These are phyloP conservation scores for Fibroporia radiculosa DNA, from an alignment of 768 basidiomycete species.

Conservation along the genomic window DNA sequence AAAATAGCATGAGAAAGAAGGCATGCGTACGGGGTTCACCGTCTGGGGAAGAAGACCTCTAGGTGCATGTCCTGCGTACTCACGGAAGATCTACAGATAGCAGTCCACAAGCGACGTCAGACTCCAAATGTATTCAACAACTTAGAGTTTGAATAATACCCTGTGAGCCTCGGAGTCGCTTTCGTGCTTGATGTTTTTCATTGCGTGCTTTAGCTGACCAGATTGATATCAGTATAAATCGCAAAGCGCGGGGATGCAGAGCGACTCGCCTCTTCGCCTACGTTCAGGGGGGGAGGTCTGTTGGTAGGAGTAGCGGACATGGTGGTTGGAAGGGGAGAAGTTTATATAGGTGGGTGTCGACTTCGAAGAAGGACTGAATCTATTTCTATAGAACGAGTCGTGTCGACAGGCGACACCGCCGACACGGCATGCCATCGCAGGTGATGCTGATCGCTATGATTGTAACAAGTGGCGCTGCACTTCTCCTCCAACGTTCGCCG, in stretches of 20 bases:
- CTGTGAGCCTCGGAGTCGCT: conserved; percentile 85
- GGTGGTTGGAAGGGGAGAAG: conserved; percentile 1
- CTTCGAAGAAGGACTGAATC: background rate
- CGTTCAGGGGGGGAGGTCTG: conserved; percentile 15
- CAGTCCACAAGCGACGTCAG: background rate
- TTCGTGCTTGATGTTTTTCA: conserved; percentile 65
- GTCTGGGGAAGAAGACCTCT: conserved; percentile 62
- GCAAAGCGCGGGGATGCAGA: background rate
- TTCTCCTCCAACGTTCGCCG: no score
- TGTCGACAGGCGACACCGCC: no score
- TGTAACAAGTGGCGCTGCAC: no score
- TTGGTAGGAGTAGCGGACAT: conserved; percentile 18
- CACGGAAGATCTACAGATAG: conserved; percentile 58
- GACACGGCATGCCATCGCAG: no score
- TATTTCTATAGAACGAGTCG: background rate
- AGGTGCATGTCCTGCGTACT: conserved; percentile 60
- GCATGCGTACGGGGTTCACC: conserved; percentile 52
- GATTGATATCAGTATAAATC: background rate
- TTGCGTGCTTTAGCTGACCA: conserved; percentile 58
- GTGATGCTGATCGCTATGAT: no score
- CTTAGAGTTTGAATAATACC: conserved; percentile 31
- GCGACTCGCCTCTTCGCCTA: conserved; percentile 12
- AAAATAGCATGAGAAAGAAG: background rate
- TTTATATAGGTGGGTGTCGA: background rate
- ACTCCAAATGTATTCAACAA: background rate